Percentiles rank a stretch among this genome's conserved stretches.
These are phyloP conservation scores for Chlorella sp. DNA, from an alignment of 139 green algal species.

Conservation along the genomic window DNA sequence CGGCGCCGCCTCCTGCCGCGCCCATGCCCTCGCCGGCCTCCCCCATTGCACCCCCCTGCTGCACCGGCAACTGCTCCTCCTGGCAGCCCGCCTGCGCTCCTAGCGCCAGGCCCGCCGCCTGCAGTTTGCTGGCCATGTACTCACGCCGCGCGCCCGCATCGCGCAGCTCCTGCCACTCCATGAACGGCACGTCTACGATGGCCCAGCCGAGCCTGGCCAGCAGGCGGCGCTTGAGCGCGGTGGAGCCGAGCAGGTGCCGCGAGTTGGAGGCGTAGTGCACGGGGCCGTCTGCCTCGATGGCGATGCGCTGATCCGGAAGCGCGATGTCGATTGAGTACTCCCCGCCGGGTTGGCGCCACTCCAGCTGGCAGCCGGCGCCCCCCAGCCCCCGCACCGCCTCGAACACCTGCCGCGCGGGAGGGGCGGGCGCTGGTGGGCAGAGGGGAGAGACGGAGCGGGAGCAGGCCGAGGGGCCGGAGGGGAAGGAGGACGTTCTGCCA, in stretches of 20 bases:
- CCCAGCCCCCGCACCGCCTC: conserved; percentile 7
- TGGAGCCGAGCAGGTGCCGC: conserved; percentile 20
- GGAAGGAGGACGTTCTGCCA: too few relatives aligned
- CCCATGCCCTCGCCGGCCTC: background rate
- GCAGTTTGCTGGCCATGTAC: conserved; percentile 21
- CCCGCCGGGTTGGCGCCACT: conserved; percentile 5
- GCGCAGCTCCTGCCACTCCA: background rate
- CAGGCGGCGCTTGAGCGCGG: conserved; percentile 35
- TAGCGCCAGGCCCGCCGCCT: background rate
- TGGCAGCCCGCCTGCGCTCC: background rate
- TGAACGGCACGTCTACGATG: conserved; percentile 1
- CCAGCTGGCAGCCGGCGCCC: conserved; percentile 10
- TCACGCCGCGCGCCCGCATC: background rate
- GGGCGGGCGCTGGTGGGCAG: background rate
- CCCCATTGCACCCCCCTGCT: too few relatives aligned
- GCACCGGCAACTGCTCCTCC: background rate
- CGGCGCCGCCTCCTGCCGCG: background rate
- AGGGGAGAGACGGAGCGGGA: background rate
- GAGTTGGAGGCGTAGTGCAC: conserved; percentile 36
- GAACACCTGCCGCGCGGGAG: conserved; percentile 9
- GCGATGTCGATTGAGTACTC: conserved; percentile 42
- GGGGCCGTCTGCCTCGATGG: conserved; percentile 36
- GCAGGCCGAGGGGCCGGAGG: too few relatives aligned
- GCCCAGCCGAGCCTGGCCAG: conserved; percentile 37
- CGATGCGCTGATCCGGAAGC: conserved; percentile 15